phyloP scores from a whole-genome alignment of 2,329 filamentous ascomycete genomes.

The Penicillium sp. region DNA sequence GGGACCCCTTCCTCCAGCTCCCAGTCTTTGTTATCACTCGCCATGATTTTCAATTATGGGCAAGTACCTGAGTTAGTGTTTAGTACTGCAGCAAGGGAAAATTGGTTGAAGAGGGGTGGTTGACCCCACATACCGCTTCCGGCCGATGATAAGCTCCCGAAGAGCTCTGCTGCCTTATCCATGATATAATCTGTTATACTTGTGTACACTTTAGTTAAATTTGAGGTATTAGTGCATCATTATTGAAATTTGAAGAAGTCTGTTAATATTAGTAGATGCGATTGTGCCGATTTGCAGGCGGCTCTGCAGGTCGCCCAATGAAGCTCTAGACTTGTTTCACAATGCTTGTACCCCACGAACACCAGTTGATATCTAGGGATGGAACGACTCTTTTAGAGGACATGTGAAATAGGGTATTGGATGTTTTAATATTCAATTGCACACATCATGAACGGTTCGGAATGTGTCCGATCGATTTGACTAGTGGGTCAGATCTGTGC shows the following conservation, averaged over 20 bases:
- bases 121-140: neutral
- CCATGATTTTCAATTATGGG: slow-evolving; percentile 7
- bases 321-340: neutral
- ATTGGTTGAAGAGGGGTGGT: neutral
- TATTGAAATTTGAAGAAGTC: too few relatives aligned
- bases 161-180: neutral
- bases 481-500: neutral
- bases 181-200: neutral
- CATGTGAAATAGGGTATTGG: neutral
- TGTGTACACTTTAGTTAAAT: neutral
- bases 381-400: neutral
- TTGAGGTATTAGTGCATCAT: too few relatives aligned
- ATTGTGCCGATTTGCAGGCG: too few relatives aligned
- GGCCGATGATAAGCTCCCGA: neutral
- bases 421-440: neutral
- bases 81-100: neutral
- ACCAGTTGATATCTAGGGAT: neutral
- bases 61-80: neutral
- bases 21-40: slow-evolving; percentile 28
- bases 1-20: slow-evolving; percentile 47
- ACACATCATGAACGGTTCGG: neutral
- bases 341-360: neutral
- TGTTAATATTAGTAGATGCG: too few relatives aligned
- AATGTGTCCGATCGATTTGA: neutral
- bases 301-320: neutral